Conservation (phyloP, 148 eudicot genomes). For the Rhododendron simsii region DNA sequence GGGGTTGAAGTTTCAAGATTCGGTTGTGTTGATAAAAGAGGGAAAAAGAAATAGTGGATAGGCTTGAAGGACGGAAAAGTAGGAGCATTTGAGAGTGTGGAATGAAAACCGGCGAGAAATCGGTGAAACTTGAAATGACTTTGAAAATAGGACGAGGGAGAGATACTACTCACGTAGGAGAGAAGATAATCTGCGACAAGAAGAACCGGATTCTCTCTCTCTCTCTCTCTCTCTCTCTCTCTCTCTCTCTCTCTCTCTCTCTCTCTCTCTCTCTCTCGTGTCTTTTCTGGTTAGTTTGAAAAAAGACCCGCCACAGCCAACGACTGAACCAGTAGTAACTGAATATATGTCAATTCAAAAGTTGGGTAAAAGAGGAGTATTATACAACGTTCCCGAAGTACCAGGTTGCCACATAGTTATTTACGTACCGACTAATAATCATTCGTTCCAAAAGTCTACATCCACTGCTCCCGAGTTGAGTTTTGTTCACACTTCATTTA, state of each 20-base stretch:
- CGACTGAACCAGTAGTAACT: not conserved
- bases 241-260: not conserved
- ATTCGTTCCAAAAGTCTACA: too few relatives aligned
- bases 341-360: not conserved
- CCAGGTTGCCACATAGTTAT: too few relatives aligned
- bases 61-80: constrained; percentile 6
- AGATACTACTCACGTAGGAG: not conserved
- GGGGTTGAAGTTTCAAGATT: constrained; percentile 1
- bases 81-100: constrained; percentile 2
- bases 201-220: not conserved
- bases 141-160: not conserved
- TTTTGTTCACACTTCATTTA: too few relatives aligned
- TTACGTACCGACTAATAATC: too few relatives aligned
- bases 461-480: too few relatives aligned
- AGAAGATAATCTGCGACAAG: not conserved
- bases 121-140: not conserved
- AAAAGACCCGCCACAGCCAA: constrained; percentile 12
- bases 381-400: too few relatives aligned
- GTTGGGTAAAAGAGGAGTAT: not conserved
- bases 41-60: not conserved
- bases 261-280: not conserved
- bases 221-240: not conserved
- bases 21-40: not conserved
- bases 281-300: not conserved
- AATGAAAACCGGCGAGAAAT: constrained; percentile 5